Percentiles rank a stretch among this genome's conserved stretches.
These are phyloP conservation scores for Actinidia chinensis DNA, from an alignment of 179 eudicot species.

Conservation along the genomic window DNA sequence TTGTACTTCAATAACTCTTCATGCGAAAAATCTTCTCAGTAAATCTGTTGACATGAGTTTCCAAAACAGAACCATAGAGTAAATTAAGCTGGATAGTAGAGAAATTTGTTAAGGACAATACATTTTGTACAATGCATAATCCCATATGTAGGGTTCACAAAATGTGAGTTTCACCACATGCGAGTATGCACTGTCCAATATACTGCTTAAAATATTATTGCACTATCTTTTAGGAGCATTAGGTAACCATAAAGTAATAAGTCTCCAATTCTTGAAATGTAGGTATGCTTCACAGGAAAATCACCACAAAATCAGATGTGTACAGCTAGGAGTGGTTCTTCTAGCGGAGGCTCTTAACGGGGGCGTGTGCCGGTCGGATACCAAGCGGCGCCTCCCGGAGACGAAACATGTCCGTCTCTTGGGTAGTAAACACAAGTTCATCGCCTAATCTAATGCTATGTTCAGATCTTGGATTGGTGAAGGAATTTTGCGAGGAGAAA, in stretches of 20 bases:
- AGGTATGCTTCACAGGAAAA: conserved; percentile 92
- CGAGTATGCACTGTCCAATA: too few species aligned
- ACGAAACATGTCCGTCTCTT: conserved; percentile 89
- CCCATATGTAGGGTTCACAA: too few species aligned
- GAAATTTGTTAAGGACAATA: too few species aligned
- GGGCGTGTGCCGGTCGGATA: conserved; percentile 84
- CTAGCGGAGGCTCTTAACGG: conserved; percentile 87
- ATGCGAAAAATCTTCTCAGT: neutral
- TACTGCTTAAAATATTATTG: too few species aligned
- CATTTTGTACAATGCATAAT: too few species aligned
- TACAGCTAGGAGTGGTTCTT: conserved; percentile 96
- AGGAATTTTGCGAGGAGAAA: neutral
- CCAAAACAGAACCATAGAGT: too few species aligned
- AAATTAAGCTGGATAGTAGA: too few species aligned
- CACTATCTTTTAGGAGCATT: too few species aligned
- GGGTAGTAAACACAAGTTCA: conserved; percentile 53
- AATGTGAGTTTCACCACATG: too few species aligned
- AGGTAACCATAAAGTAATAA: too few species aligned
- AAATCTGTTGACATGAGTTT: neutral
- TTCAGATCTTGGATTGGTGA: neutral
- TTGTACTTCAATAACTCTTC: neutral
- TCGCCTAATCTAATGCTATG: neutral
- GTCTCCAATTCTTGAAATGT: conserved; percentile 24
- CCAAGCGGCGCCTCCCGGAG: conserved; percentile 80
- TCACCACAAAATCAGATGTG: conserved; percentile 94